Conservation (phyloP, 2,329 filamentous ascomycete species). For the Colletotrichum sp. region DNA sequence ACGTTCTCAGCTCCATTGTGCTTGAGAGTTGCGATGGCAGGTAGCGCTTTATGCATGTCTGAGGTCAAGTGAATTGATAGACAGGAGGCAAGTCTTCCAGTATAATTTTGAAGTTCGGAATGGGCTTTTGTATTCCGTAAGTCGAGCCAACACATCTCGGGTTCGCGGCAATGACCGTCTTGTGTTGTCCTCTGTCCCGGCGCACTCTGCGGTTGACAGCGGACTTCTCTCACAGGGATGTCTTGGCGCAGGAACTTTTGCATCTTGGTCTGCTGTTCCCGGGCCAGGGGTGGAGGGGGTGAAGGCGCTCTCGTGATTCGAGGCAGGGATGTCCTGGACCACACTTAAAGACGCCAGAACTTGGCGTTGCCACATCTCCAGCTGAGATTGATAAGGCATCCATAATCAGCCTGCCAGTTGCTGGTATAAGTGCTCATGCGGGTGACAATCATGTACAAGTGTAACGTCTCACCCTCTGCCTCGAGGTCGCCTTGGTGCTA, state of each 20-base stretch:
- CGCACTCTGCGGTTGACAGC: neutral
- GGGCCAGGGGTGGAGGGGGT: neutral
- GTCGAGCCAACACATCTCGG: neutral
- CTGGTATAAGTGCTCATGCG: neutral
- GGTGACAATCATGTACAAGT: rapidly evolving
- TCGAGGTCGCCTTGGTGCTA: neutral
- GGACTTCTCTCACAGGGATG: neutral
- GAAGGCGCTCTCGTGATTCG: neutral
- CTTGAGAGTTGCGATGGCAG: neutral
- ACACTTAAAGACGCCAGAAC: neutral
- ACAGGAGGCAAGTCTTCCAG: neutral
- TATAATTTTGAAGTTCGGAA: rapidly evolving
- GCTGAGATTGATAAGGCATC: neutral
- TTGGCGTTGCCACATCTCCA: neutral
- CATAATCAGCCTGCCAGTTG: neutral
- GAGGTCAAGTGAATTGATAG: rapidly evolving
- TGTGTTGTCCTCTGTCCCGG: neutral
- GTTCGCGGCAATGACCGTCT: rapidly evolving
- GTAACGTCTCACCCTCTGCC: neutral
- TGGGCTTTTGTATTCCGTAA: neutral
- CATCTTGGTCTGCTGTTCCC: neutral
- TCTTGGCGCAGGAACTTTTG: neutral
- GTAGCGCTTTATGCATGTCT: neutral
- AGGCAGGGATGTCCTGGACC: neutral
- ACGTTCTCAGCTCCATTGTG: neutral